Evolutionary conservation across 495 filamentous ascomycete species (phyloP).

Genomic region (Penicillium desertorum): DNA sequence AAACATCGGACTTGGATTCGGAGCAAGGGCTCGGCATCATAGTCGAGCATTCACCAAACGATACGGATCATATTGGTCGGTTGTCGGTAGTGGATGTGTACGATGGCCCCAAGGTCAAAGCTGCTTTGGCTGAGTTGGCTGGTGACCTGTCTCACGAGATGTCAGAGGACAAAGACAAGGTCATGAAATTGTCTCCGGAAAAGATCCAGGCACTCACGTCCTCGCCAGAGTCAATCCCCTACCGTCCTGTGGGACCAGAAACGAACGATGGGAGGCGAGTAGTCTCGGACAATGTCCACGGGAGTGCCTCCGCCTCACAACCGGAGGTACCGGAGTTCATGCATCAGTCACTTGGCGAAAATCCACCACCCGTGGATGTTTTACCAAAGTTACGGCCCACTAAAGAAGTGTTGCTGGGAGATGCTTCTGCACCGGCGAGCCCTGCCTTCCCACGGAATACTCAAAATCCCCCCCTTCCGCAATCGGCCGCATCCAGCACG

Average conservation of each 20-base stretch:
- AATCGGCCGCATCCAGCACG: conserved; percentile 37
- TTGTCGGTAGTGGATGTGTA: conserved; percentile 23
- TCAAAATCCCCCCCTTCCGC: conserved; percentile 18
- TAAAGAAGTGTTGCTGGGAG: conserved; percentile 32
- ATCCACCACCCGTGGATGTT: conserved; percentile 15
- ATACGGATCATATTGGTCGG: conserved; percentile 5
- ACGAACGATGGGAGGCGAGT: conserved; percentile 24
- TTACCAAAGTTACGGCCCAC: conserved; percentile 23
- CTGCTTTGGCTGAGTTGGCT: conserved; percentile 23
- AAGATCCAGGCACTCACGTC: conserved; percentile 58
- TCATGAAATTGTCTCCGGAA: conserved; percentile 52
- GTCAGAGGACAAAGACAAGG: conserved; percentile 38
- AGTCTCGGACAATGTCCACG: conserved; percentile 26
- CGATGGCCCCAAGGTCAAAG: conserved; percentile 23
- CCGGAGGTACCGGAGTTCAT: conserved; percentile 18
- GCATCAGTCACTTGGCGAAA: conserved; percentile 22
- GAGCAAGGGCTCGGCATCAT: conserved; percentile 29
- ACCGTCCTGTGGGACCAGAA: conserved; percentile 31
- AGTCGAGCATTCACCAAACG: conserved; percentile 16
- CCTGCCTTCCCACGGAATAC: conserved; percentile 15
- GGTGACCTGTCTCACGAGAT: conserved; percentile 16
- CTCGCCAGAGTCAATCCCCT: conserved; percentile 54
- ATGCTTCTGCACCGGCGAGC: conserved; percentile 23
- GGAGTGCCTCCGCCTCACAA: conserved; percentile 10
- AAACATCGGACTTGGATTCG: background rate